Percentiles rank a stretch among this genome's conserved stretches.
Conservation (phyloP, 176 grass and related monocot genomes). For the Carex myosuroides region DNA sequence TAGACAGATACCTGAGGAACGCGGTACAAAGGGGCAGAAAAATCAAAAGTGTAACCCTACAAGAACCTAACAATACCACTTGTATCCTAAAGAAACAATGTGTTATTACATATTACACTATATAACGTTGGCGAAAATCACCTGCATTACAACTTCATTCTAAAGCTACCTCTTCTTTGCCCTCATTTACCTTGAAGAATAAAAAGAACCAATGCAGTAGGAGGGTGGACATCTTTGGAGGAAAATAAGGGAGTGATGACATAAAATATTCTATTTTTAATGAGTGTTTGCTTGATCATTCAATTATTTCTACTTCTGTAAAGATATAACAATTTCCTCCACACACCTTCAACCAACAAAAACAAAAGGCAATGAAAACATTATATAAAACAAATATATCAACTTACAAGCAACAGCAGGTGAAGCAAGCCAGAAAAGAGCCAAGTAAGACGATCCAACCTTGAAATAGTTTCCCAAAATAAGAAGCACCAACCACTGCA, state of each 20-base stretch:
- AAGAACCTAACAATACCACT: neutral
- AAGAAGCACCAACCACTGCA: conserved; percentile 77
- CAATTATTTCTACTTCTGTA: neutral
- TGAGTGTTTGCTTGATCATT: neutral
- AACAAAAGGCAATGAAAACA: neutral
- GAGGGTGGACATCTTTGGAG: neutral
- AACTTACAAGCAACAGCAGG: conserved; percentile 97
- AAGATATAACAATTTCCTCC: neutral
- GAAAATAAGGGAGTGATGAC: neutral
- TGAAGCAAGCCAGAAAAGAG: conserved; percentile 86
- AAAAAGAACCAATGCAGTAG: neutral
- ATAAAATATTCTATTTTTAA: neutral
- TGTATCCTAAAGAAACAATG: neutral
- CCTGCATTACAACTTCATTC: neutral
- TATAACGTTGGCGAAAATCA: neutral
- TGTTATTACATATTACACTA: neutral
- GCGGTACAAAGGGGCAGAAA: neutral
- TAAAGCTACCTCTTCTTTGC: neutral
- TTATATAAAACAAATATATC: neutral
- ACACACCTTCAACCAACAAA: neutral
- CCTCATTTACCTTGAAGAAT: neutral
- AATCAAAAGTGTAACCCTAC: neutral
- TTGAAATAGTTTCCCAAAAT: conserved; percentile 77
- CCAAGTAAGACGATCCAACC: conserved; percentile 61
- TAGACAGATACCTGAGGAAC: neutral